Conservation (phyloP, 2,329 filamentous ascomycete species). For the Fonsecaea multimorphosa region DNA sequence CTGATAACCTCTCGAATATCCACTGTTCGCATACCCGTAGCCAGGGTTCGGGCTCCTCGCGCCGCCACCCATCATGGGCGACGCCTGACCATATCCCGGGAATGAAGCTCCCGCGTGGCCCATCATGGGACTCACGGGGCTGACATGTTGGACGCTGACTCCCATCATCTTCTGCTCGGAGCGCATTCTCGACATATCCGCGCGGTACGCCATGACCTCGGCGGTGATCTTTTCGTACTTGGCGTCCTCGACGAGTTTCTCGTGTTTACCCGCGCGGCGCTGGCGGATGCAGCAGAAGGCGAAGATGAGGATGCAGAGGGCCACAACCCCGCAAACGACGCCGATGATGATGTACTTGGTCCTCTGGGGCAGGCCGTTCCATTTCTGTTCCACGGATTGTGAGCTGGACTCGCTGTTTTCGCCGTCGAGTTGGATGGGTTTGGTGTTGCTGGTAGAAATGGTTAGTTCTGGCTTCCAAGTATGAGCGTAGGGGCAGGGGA, state of each 20-base stretch:
- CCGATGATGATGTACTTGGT: slow-evolving; percentile 57
- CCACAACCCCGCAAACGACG: slow-evolving; percentile 47
- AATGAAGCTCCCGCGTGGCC: slow-evolving; percentile 27
- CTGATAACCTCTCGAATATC: slow-evolving; percentile 32
- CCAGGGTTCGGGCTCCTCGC: slow-evolving; percentile 25
- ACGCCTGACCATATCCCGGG: slow-evolving; percentile 21
- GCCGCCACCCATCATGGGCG: slow-evolving; percentile 32
- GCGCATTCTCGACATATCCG: slow-evolving; percentile 37
- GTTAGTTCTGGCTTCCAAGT: slow-evolving; percentile 1
- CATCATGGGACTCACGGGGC: slow-evolving; percentile 25
- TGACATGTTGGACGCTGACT: slow-evolving; percentile 8
- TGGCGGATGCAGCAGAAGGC: slow-evolving; percentile 58
- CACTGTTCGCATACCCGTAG: slow-evolving; percentile 15
- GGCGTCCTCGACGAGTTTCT: slow-evolving; percentile 55
- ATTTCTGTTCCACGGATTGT: slow-evolving; percentile 45
- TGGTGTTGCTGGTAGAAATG: slow-evolving; percentile 25
- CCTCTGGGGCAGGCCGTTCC: slow-evolving; percentile 51
- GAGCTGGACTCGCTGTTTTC: slow-evolving; percentile 34
- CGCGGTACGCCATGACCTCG: slow-evolving; percentile 44
- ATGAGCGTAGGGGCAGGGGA: not conserved
- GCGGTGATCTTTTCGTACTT: slow-evolving; percentile 51
- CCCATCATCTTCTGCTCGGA: slow-evolving; percentile 32
- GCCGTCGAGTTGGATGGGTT: slow-evolving; percentile 39
- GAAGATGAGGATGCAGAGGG: slow-evolving; percentile 46
- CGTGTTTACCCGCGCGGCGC: slow-evolving; percentile 57